Percentiles rank a stretch among this genome's conserved stretches.
Evolutionary conservation across 176 grass and related monocot species (phyloP).

Genomic region (Cenchrus fungigraminus): DNA sequence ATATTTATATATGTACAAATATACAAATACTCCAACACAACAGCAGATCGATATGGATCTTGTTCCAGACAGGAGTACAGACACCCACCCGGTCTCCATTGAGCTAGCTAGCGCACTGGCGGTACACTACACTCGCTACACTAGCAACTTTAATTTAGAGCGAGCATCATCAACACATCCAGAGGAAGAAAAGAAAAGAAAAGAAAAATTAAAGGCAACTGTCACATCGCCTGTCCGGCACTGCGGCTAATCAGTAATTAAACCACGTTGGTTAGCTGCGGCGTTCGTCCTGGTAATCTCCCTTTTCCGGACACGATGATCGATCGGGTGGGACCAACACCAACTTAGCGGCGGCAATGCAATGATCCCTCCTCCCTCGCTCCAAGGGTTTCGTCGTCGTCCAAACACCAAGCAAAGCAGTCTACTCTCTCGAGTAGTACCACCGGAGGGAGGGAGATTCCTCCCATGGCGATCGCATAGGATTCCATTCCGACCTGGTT

Average conservation of each 20-base stretch:
- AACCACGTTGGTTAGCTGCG: not conserved
- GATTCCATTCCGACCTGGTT: constrained; percentile 19
- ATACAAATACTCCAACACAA: not conserved
- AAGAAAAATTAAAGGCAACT: not conserved
- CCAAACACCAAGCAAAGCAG: no score
- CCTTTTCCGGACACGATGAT: constrained; percentile 14
- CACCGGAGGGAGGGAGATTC: not conserved
- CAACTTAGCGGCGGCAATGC: no score
- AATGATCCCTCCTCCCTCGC: no score
- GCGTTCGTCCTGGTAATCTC: not conserved
- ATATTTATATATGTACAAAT: no score
- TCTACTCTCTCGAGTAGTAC: no score
- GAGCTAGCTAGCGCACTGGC: not conserved
- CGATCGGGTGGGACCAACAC: not conserved
- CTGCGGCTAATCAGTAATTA: not conserved
- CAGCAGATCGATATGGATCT: not conserved
- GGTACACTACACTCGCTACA: not conserved
- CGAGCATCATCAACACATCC: no score
- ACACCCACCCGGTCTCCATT: not conserved
- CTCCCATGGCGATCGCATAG: constrained; percentile 8
- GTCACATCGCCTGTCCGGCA: not conserved
- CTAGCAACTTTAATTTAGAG: not conserved
- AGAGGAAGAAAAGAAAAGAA: no score
- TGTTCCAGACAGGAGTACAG: not conserved
- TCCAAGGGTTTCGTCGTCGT: no score